Base-by-base conservation (phyloP, 352 stramenopile genomes). In the Pythium sp. region DNA sequence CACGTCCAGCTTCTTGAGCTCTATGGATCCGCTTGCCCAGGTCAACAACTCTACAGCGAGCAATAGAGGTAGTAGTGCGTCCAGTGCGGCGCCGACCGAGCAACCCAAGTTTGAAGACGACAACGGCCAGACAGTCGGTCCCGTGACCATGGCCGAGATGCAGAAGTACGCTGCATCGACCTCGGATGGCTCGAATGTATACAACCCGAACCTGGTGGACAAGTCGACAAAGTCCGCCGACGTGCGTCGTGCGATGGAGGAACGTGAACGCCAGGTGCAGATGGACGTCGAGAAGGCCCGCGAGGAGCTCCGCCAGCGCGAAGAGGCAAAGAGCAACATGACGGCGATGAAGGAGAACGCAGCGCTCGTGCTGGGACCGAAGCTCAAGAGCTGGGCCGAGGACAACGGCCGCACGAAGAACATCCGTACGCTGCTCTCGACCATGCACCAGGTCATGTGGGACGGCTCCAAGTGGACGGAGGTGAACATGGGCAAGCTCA, bases 391-490 rank as follows among this genome's bases (percentile, higher is more conserved):
- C 9, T 95, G 87, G 87, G 87, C 87, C 2, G 86, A 95, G 53
- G 87, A 95, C 72, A 94, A 94, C 62, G 87, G 87, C n/a, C 86
- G 84, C 24, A 80, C 91, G 43, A 96, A 96, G 75, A 97, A 97
- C 67, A 94, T 98, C 64, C 87, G 92, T 59, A 97, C 89, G 61
- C 74, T 98, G 59, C 76, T 98, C 28, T 95, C 84, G 41, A 98
- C 90, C 54, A 96, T 98, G 91, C 91, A 98, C 69, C 79, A 82
- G 34, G 88, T 98, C 30, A 93, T 98, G 80, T 98, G 92, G 92
- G 82, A 95, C 26, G 88, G 85, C 67, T 90, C 79, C 66, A 91
- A 92, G 61, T 98, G 92, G 92, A 76, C 73, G 18, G 87, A 95
- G 64, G 84, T 96, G 20, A 93, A 93, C 75, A 95, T 98, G 88